Percentiles rank a stretch among this genome's conserved stretches.
Evolutionary conservation across 2,329 filamentous ascomycete species (phyloP).

Genomic region (Pseudocercospora crystallina): DNA sequence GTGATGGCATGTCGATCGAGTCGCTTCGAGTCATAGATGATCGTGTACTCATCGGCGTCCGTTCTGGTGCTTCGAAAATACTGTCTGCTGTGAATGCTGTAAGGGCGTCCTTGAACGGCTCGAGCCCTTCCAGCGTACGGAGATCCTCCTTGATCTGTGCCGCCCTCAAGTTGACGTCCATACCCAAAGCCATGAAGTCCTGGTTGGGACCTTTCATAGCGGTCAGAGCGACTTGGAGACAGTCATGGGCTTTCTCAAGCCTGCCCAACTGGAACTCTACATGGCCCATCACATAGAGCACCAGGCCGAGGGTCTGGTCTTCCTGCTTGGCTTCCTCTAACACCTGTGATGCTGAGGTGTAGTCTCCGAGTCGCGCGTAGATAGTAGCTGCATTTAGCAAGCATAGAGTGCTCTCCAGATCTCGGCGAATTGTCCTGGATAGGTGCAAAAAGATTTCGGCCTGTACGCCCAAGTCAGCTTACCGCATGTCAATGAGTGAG

Average conservation of each 20-base stretch:
- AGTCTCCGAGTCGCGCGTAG: slow-evolving; percentile 33
- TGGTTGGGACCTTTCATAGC: slow-evolving; percentile 16
- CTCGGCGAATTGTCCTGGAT: slow-evolving; percentile 16
- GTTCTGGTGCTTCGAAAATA: slow-evolving; percentile 26
- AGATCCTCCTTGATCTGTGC: slow-evolving; percentile 17
- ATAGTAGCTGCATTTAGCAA: slow-evolving; percentile 34
- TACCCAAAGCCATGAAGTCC: slow-evolving; percentile 15
- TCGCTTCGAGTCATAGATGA: slow-evolving; percentile 9
- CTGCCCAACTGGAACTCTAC: slow-evolving; percentile 28
- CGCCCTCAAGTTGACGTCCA: slow-evolving; percentile 26
- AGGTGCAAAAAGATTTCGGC: slow-evolving; percentile 28
- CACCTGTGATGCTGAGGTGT: slow-evolving; percentile 21
- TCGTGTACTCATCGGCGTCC: slow-evolving; percentile 1
- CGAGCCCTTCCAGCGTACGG: not conserved
- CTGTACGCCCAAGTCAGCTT: slow-evolving; percentile 5
- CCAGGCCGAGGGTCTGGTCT: slow-evolving; percentile 21
- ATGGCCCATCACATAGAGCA: slow-evolving; percentile 32
- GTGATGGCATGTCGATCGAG: slow-evolving; percentile 13
- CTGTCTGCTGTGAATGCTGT: slow-evolving; percentile 26
- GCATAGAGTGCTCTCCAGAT: slow-evolving; percentile 22
- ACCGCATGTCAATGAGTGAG: not conserved
- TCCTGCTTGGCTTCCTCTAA: slow-evolving; percentile 26
- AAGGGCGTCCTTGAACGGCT: slow-evolving; percentile 4
- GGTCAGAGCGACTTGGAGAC: slow-evolving; percentile 24
- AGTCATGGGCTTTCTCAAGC: slow-evolving; percentile 20